These are phyloP conservation scores for Henckelia pumila DNA, from an alignment of 257 asterid species.

Conservation along the genomic window DNA sequence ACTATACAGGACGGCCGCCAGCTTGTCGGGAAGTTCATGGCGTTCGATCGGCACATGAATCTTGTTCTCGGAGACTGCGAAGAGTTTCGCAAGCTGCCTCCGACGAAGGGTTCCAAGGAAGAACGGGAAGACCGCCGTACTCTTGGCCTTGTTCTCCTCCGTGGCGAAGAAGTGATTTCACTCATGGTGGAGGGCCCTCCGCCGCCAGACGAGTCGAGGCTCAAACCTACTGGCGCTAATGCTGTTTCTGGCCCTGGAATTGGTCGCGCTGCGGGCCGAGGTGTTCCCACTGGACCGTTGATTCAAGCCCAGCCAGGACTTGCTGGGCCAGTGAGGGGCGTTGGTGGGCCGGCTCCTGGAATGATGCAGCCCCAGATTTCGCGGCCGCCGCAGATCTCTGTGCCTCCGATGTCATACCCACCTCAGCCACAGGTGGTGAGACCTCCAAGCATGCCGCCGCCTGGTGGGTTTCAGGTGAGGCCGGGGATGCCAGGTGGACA, in stretches of 20 bases:
- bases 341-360: constrained; percentile 92
- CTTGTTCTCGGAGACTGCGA: constrained; percentile 94
- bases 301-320: constrained; percentile 85
- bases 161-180: constrained; percentile 90
- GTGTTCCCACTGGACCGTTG: constrained; percentile 62
- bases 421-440: constrained; percentile 55
- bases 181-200: constrained; percentile 98
- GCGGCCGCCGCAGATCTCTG: constrained; percentile 70
- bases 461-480: constrained; percentile 37
- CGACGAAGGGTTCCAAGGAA: constrained; percentile 73
- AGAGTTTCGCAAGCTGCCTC: constrained; percentile 84
- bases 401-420: constrained; percentile 64
- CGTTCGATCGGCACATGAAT: constrained; percentile 94
- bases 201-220: constrained; percentile 85
- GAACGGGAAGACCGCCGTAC: constrained; percentile 93
- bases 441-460: constrained; percentile 61
- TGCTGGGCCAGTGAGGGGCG: constrained; percentile 84
- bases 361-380: constrained; percentile 99
- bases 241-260: constrained; percentile 73
- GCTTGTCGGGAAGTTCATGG: constrained; percentile 89
- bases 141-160: constrained; percentile 83
- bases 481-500: constrained; percentile 46
- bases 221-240: constrained; percentile 51
- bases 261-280: constrained; percentile 95
- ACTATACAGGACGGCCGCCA: constrained; percentile 94